Base-by-base conservation (phyloP, 2,329 filamentous ascomycete species). In the Albophoma yamanashiensis region DNA sequence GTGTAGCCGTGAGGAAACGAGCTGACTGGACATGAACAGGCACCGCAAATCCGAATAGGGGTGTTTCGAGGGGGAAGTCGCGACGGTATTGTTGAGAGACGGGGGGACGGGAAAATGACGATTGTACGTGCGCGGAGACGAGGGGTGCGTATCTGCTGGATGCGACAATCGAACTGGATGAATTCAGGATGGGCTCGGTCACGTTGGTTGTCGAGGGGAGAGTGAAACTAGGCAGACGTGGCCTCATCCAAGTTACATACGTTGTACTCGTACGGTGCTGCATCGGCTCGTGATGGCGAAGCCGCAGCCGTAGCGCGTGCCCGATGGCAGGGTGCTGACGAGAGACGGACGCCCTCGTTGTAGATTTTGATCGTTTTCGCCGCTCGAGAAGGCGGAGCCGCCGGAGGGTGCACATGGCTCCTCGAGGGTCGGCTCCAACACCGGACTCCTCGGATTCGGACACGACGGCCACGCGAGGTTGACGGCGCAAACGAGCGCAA, bases 21-120 rank as follows among this genome's bases (percentile, higher is more conserved):
- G 57, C 64, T 65, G 58, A 65, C 58, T 25, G 47, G 1, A 31
- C 2, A 12, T 4, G 34, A 45, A 9, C 57, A 69, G 66, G 58
- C 65, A 66, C 63, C 66, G 60, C 58, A 67, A 65, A 62, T 58
- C 63, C 12, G 59, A 50, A 5, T 47, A 55, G 34, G n/a, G 11
- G 22, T 25, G 43, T 25, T 25, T 25, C 7, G 43, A 15, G 43
- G 43, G 43, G 22, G 3, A 45, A 1, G 20, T n/a, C 17, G 20
- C 20, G 8, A 34, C 3, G 50, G 12, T n/a, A n/a, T 3, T 17
- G 17, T 15, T 4, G 27, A 9, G 20, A 3, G 27, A 34, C 8
- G 47, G 36, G 11, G 20, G 3, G 27, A 34, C 8, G 47, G 36
- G 11, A 7, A 31, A 4, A 11, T 34, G 20, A 8, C n/a, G 14